Evolutionary conservation across 1,284 basidiomycete genomes (phyloP), one percentile per base, ranked within the genome.

Genomic region (Apiotrichum siamense): DNA sequence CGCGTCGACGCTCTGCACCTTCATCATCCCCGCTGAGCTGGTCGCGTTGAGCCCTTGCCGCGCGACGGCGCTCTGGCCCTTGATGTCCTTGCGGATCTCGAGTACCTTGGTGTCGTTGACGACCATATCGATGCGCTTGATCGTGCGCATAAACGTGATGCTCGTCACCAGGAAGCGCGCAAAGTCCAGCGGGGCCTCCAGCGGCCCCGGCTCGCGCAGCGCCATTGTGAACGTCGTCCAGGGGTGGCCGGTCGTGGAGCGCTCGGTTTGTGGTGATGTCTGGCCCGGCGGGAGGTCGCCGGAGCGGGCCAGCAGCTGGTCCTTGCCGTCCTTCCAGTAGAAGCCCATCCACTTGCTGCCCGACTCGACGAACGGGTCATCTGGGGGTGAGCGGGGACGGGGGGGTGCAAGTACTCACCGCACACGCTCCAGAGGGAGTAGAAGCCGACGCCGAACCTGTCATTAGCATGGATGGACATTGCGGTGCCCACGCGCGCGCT

Each of bases 181-280:
- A 57, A 97, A 84, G 62, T 93, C 89, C 53, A 94, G 86, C 0
- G 78, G 77, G 3, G 81, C 79, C 11, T 93, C 92, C 42, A 97
- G 85, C 0, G 89, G 83, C 0, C 80, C 78, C 2, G 87, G 83
- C 67, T 96, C 88, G 35, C 96, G 82, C 2, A 97, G 79, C 3
- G 79, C 77, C 88, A 99, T 94, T 55, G 88, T 82, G 71, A 99
- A 96, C 0, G 85, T 81, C 4, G 94, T 96, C 90, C 91, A 97
- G 12, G 78, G 76, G 25, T 75, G 59, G 3, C 74, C 73, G 0
- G 68, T 67, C 6, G 60, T 42, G 5, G 67, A 60, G 0, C 59
- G 46, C 75, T 59, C 52, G 9, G 57, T n/a, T 0, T 55, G 48
- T 55, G 64, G 5, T 57, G 57, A 4, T 52, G 53, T 45, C 29